Evolutionary conservation across 2,329 filamentous ascomycete genomes (phyloP), one percentile per base, ranked within the genome.

Genomic region (Anthostomella pinea): DNA sequence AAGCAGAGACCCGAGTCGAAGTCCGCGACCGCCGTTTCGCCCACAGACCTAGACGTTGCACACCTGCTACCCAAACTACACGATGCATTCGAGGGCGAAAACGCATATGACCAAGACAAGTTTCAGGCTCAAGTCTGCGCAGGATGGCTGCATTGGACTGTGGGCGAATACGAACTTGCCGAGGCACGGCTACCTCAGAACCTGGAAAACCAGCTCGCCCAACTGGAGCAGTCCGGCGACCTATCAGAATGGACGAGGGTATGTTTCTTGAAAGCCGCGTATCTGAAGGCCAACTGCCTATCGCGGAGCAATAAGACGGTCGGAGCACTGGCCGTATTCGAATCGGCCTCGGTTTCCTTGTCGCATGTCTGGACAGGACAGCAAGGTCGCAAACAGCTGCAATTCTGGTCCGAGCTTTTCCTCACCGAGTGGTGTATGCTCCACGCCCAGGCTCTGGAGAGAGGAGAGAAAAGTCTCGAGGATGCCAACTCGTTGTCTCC

Each of bases 121-220:
- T 83, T 91, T 50, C 88, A 95, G 63, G 90, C 88, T 20, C 82
- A 80, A 43, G 81, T 93, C 33, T 93, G 87, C 60, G 63, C 91
- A 28, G 89, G 83, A 36, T 94, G 89, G 85, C 71, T 95, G 52
- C 81, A 94, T 56, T 95, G 86, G 79, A 77, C 81, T 7, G 64
- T 84, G 35, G 81, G 79, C 21, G 84, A 94, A 50, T 85, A 85
- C 46, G 69, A 67, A 1, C 60, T 78, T 26, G 82, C 83, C 23
- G 63, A 77, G 26, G 66, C 67, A 22, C 75, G 70, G 38, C 67
- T 95, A 10, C 86, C 87, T 4, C 71, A 70, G 39, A 75, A 79
- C 46, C 70, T 87, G 33, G 73, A 75, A 30, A 67, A 71, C 28
- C 72, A 76, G 20, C 67, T 78, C 40, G 60, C 72, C 18, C 66